phyloP scores from a whole-genome alignment of 2,329 filamentous ascomycete genomes.

The Stagonosporopsis vannaccii region DNA sequence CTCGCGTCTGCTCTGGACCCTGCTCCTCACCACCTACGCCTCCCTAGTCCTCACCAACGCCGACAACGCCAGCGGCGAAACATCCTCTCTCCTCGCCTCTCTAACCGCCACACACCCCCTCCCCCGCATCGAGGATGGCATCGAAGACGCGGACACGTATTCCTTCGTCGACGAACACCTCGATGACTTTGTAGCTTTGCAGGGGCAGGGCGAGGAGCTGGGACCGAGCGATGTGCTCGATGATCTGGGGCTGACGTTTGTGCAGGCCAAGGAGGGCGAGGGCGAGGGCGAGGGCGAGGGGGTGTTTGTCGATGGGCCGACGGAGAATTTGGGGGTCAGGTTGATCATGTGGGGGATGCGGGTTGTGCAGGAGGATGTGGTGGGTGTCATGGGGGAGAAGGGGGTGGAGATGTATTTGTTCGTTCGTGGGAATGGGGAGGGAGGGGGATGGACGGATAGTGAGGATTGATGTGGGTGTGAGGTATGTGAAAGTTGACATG shows the following conservation, averaged over 20 bases:
- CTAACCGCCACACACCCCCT: constrained; percentile 25
- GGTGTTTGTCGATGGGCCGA: constrained; percentile 18
- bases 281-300: not conserved
- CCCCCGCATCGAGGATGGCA: constrained; percentile 32
- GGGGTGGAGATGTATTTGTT: constrained; percentile 21
- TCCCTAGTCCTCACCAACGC: constrained; percentile 22
- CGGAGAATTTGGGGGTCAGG: constrained; percentile 27
- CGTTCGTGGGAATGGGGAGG: not conserved
- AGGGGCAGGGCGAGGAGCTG: not conserved
- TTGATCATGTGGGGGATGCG: constrained; percentile 36
- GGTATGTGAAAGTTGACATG: not conserved
- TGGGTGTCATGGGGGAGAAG: constrained; percentile 10
- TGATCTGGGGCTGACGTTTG: constrained; percentile 22
- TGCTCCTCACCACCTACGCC: constrained; percentile 31
- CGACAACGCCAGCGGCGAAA: not conserved
- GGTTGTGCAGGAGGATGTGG: constrained; percentile 27
- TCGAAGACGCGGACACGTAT: constrained; percentile 34
- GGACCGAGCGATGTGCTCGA: constrained; percentile 23
- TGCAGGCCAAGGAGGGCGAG: constrained; percentile 9
- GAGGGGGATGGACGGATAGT: constrained; percentile 24
- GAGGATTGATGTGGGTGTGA: not conserved
- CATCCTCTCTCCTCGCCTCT: constrained; percentile 13
- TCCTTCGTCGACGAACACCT: constrained; percentile 32
- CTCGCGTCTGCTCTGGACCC: constrained; percentile 31
- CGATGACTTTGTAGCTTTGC: constrained; percentile 24